Percentiles rank a stretch among this genome's conserved stretches.
These are phyloP conservation scores for Acacia confusa DNA, from an alignment of 306 rosid genomes.

Conservation along the genomic window DNA sequence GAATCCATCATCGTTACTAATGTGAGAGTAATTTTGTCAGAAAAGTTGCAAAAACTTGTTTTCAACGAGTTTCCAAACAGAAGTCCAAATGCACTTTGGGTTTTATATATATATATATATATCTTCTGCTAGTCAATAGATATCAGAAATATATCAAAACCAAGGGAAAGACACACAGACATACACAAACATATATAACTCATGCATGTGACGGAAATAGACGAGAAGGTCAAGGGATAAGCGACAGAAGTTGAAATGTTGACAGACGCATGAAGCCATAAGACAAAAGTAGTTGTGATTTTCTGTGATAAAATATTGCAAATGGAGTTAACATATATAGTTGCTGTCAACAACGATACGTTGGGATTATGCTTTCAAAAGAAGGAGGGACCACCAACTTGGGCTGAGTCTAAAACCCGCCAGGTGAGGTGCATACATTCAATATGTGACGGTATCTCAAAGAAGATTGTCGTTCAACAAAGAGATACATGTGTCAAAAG, in stretches of 20 bases:
- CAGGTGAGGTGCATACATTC: too few relatives aligned
- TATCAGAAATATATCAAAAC: background rate
- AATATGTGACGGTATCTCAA: too few relatives aligned
- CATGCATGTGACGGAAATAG: slow-evolving; percentile 31
- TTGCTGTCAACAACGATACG: slow-evolving; percentile 17
- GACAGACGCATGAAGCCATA: slow-evolving; percentile 27
- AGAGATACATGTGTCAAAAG: background rate
- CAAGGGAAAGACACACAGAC: background rate
- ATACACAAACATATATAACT: background rate
- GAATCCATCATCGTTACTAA: too few relatives aligned
- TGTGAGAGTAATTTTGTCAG: background rate
- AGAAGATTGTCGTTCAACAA: too few relatives aligned
- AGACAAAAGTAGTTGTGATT: background rate
- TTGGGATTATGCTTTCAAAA: slow-evolving; percentile 27
- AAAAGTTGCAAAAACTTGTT: background rate
- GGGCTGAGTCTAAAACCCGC: too few relatives aligned
- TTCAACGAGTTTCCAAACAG: background rate
- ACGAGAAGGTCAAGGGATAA: background rate
- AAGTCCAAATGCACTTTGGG: background rate
- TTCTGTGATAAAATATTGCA: slow-evolving; percentile 30
- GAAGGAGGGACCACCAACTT: slow-evolving; percentile 9
- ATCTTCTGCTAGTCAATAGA: background rate
- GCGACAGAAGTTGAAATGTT: slow-evolving; percentile 17
- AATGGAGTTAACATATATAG: slow-evolving; percentile 25
- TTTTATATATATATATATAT: too few relatives aligned